phyloP scores from a whole-genome alignment of 768 basidiomycete species.

The Lentinus brumalis region DNA sequence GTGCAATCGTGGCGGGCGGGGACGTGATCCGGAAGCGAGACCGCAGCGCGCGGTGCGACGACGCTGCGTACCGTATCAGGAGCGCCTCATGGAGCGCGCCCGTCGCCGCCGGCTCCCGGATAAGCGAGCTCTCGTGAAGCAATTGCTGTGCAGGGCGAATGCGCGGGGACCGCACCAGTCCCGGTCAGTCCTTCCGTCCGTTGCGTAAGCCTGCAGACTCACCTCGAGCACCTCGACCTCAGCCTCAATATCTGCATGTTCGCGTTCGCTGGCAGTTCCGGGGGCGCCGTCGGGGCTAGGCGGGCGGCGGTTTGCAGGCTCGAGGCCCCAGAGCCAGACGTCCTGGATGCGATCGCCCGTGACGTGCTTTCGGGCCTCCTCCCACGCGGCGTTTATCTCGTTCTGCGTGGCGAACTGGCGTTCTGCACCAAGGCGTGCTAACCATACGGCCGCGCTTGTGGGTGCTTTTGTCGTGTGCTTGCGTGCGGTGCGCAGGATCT shows the following conservation, averaged over 20 bases:
- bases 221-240: slow-evolving; percentile 28
- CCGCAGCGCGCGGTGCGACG: slow-evolving; percentile 17
- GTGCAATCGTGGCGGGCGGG: slow-evolving; percentile 12
- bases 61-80: slow-evolving; percentile 45
- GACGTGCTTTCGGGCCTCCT: slow-evolving; percentile 44
- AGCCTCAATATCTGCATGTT: slow-evolving; percentile 11
- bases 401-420: slow-evolving; percentile 26
- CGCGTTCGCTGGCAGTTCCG: neutral
- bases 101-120: slow-evolving; percentile 37
- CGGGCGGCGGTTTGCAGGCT: slow-evolving; percentile 16
- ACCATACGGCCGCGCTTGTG: slow-evolving; percentile 50
- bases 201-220: slow-evolving; percentile 11
- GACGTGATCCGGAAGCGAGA: slow-evolving; percentile 21
- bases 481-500: slow-evolving; percentile 42
- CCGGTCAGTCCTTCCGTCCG: neutral
- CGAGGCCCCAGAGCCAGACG: slow-evolving; percentile 61
- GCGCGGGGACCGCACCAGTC: slow-evolving; percentile 17
- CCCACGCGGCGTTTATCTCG: slow-evolving; percentile 41
- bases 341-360: slow-evolving; percentile 35
- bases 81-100: slow-evolving; percentile 47
- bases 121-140: slow-evolving; percentile 48
- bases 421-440: slow-evolving; percentile 52
- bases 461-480: slow-evolving; percentile 45
- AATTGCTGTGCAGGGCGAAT: slow-evolving; percentile 19
- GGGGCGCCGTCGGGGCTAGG: neutral